These are phyloP conservation scores for Colletotrichum eremochloae DNA, from an alignment of 2,329 filamentous ascomycete genomes.

Conservation along the genomic window DNA sequence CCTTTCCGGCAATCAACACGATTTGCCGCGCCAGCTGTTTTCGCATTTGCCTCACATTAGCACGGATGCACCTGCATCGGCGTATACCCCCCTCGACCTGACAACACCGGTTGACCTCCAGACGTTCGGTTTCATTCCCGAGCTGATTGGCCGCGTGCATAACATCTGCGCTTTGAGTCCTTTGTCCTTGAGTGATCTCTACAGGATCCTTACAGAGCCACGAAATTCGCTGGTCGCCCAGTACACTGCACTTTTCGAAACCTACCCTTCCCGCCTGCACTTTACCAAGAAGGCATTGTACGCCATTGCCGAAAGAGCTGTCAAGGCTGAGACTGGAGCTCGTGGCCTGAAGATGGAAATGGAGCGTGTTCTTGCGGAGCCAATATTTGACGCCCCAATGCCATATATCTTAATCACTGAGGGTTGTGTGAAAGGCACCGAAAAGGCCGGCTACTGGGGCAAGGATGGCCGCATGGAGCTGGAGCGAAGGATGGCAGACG, in stretches of 20 bases:
- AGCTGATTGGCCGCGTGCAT: slow-evolving; percentile 95
- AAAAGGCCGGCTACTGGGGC: slow-evolving; percentile 73
- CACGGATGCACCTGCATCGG: slow-evolving; percentile 49
- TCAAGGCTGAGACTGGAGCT: slow-evolving; percentile 77
- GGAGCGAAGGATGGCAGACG: slow-evolving; percentile 75
- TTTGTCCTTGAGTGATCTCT: slow-evolving; percentile 75
- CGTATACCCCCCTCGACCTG: slow-evolving; percentile 75
- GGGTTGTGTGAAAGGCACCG: slow-evolving; percentile 72
- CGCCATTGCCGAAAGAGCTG: slow-evolving; percentile 80
- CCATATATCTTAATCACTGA: slow-evolving; percentile 82
- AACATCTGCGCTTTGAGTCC: slow-evolving; percentile 89
- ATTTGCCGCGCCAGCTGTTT: slow-evolving; percentile 74
- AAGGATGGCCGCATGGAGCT: slow-evolving; percentile 79
- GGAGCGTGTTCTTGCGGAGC: slow-evolving; percentile 81
- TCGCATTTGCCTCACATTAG: slow-evolving; percentile 69
- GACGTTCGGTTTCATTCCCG: slow-evolving; percentile 90
- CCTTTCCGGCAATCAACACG: slow-evolving; percentile 64
- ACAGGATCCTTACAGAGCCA: slow-evolving; percentile 92
- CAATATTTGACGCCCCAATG: slow-evolving; percentile 85
- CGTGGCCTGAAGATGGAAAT: slow-evolving; percentile 84
- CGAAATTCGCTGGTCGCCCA: slow-evolving; percentile 89
- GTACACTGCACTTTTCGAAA: slow-evolving; percentile 88
- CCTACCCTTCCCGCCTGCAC: slow-evolving; percentile 81
- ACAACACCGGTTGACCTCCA: slow-evolving; percentile 83
- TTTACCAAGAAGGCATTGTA: slow-evolving; percentile 88